A percentile compares a stretch with the other conserved stretches of the same genome.
Conservation (phyloP, 225 moss, liverwort and hornwort species). For the Anthoceros angustus region DNA sequence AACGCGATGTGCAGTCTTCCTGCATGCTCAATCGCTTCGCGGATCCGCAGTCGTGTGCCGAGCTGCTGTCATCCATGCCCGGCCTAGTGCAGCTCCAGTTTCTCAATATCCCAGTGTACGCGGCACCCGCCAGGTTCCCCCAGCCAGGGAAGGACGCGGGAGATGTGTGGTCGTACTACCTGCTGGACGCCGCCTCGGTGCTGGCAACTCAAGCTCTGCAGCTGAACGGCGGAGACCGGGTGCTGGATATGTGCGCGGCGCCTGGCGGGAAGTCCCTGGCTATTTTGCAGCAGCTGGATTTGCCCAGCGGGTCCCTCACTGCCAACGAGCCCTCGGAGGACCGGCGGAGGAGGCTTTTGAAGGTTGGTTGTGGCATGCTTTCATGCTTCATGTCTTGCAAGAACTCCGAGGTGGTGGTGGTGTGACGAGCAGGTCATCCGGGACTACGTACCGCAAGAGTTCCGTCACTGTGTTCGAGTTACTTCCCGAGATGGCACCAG, state of each 20-base stretch:
- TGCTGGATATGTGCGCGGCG: background rate
- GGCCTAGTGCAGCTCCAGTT: background rate
- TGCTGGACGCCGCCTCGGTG: background rate
- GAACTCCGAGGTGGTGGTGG: background rate
- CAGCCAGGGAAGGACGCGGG: background rate
- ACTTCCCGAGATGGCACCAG: background rate
- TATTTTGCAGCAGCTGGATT: background rate
- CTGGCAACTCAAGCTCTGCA: conserved; percentile 1
- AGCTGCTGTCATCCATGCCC: background rate
- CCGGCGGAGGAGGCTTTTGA: background rate
- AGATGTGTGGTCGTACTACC: background rate
- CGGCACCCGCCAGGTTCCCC: background rate
- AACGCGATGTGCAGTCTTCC: background rate
- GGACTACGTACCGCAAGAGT: background rate
- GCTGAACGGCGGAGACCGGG: background rate
- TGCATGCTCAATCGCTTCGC: background rate
- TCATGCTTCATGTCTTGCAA: background rate
- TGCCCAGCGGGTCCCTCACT: background rate
- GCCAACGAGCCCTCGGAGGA: conserved; percentile 2
- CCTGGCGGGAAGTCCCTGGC: background rate
- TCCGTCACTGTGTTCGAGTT: background rate
- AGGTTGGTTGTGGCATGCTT: background rate
- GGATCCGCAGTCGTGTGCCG: background rate
- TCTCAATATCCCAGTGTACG: background rate
- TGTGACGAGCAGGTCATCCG: background rate